phyloP scores from a whole-genome alignment of 352 stramenopile genomes.

The Pythium myriotylum region DNA sequence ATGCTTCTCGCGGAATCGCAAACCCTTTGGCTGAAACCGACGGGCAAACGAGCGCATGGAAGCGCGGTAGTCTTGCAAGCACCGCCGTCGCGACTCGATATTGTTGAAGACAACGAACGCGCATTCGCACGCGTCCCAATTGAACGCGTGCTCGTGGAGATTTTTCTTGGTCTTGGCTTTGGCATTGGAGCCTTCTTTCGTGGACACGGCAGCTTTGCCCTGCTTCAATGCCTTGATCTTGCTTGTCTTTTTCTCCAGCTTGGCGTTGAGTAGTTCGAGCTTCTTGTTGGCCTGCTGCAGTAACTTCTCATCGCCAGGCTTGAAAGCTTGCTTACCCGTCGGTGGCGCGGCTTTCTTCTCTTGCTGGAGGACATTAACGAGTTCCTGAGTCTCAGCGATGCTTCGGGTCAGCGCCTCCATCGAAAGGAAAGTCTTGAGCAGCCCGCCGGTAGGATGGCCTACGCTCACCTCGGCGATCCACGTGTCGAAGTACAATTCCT shows the following conservation, averaged over 20 bases:
- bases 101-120: slow-evolving; percentile 91
- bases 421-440: slow-evolving; percentile 71
- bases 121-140: slow-evolving; percentile 68
- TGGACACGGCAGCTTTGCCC: slow-evolving; percentile 9
- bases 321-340: neutral
- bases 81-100: slow-evolving; percentile 72
- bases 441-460: slow-evolving; percentile 66
- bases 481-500: slow-evolving; percentile 69
- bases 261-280: slow-evolving; percentile 33
- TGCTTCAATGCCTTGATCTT: slow-evolving; percentile 68
- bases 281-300: slow-evolving; percentile 13
- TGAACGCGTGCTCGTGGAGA: slow-evolving; percentile 40
- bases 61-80: slow-evolving; percentile 74
- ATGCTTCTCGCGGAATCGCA: slow-evolving; percentile 67
- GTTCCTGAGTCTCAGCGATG: slow-evolving; percentile 57
- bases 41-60: slow-evolving; percentile 45
- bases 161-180: neutral
- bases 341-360: slow-evolving; percentile 4
- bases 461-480: slow-evolving; percentile 90
- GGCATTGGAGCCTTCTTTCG: neutral
- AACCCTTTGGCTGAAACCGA: slow-evolving; percentile 49
- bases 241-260: slow-evolving; percentile 41
- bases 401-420: slow-evolving; percentile 68
- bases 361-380: slow-evolving; percentile 49
- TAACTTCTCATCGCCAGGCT: slow-evolving; percentile 27